A percentile compares a stretch with the other conserved stretches of the same genome.
These are phyloP conservation scores for Lepiota venenata DNA, from an alignment of 768 basidiomycete genomes.

Conservation along the genomic window DNA sequence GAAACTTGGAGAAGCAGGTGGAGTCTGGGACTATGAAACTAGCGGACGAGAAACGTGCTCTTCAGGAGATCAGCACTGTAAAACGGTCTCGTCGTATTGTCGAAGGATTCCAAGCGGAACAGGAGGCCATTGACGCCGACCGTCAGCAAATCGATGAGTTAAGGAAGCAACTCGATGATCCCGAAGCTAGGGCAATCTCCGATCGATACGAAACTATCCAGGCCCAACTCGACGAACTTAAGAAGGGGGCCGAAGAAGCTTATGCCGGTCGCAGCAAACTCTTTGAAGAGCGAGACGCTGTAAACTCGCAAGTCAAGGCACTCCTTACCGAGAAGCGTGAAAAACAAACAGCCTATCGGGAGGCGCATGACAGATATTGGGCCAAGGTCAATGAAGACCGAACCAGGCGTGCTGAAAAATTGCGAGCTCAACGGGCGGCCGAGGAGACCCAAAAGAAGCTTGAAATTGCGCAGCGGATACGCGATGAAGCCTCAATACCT, in stretches of 20 bases:
- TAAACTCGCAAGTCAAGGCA: slow-evolving; percentile 66
- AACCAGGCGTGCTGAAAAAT: slow-evolving; percentile 75
- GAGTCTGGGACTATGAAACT: slow-evolving; percentile 91
- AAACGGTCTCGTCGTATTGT: slow-evolving; percentile 73
- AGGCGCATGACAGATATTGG: slow-evolving; percentile 81
- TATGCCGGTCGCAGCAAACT: slow-evolving; percentile 79
- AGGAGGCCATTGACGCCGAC: slow-evolving; percentile 80
- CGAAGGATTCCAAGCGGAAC: slow-evolving; percentile 77
- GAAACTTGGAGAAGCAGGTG: slow-evolving; percentile 83
- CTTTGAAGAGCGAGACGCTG: slow-evolving; percentile 78
- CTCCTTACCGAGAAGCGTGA: slow-evolving; percentile 80
- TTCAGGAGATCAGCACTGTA: slow-evolving; percentile 79
- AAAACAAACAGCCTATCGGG: slow-evolving; percentile 65
- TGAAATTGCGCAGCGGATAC: slow-evolving; percentile 74
- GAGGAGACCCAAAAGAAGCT: slow-evolving; percentile 78
- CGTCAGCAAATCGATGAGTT: slow-evolving; percentile 73
- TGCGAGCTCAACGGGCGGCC: slow-evolving; percentile 69
- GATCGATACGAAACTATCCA: slow-evolving; percentile 82
- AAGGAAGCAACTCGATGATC: slow-evolving; percentile 84
- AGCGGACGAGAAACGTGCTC: slow-evolving; percentile 92
- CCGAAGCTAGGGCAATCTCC: slow-evolving; percentile 76
- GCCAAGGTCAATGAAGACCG: slow-evolving; percentile 86
- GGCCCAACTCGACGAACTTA: slow-evolving; percentile 80
- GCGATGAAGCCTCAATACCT: slow-evolving; percentile 87
- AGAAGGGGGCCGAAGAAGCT: slow-evolving; percentile 82